These are phyloP conservation scores for Alternaria gaisen DNA, from an alignment of 2,329 filamentous ascomycete genomes.

Conservation along the genomic window DNA sequence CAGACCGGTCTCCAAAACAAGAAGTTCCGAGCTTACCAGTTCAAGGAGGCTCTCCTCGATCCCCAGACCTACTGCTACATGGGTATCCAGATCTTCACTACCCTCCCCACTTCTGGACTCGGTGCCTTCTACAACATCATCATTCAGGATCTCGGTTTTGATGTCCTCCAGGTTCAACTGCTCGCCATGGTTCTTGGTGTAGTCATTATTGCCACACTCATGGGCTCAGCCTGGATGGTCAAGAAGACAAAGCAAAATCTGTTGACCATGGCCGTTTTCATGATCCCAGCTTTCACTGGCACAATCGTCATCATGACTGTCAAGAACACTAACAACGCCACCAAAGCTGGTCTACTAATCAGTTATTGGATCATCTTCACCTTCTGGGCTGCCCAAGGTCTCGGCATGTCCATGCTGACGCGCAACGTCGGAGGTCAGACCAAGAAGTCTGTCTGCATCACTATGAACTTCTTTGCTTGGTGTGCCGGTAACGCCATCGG, in stretches of 20 bases:
- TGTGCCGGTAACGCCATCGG: conserved; percentile 73
- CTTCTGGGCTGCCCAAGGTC: conserved; percentile 78
- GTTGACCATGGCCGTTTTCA: conserved; percentile 70
- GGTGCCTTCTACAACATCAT: conserved; percentile 79
- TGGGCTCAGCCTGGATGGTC: conserved; percentile 72
- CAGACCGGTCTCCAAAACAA: conserved; percentile 59
- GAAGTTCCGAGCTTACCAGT: conserved; percentile 62
- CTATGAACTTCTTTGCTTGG: conserved; percentile 76
- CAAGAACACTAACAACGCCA: conserved; percentile 63
- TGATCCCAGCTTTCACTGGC: conserved; percentile 74
- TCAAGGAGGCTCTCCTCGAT: conserved; percentile 68
- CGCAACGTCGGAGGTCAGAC: conserved; percentile 77
- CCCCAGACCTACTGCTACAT: conserved; percentile 67
- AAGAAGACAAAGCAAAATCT: conserved; percentile 75
- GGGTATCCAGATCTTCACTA: conserved; percentile 74
- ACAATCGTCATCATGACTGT: conserved; percentile 77
- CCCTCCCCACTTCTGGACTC: conserved; percentile 75
- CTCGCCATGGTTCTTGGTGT: conserved; percentile 78
- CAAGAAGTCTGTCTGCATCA: conserved; percentile 74
- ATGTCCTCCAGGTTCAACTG: conserved; percentile 72
- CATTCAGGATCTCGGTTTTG: conserved; percentile 73
- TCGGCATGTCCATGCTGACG: conserved; percentile 72
- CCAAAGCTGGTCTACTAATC: conserved; percentile 73
- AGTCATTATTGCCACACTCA: conserved; percentile 75
- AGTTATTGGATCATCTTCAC: conserved; percentile 79